These are phyloP conservation scores for Spathaspora hagerdaliae DNA, from an alignment of 805 yeast genomes.

Conservation along the genomic window DNA sequence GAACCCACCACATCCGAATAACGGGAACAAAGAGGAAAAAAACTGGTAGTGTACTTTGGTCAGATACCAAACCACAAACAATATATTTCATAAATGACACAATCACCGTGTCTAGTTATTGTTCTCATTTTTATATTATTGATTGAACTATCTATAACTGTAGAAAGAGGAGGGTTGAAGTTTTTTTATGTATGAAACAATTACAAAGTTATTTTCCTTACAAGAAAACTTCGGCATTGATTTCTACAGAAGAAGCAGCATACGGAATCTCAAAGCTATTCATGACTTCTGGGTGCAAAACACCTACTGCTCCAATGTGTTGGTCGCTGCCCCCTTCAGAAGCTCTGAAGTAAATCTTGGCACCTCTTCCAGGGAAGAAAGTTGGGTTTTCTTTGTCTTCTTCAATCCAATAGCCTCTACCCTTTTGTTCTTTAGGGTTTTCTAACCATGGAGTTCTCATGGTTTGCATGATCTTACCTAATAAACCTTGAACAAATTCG, in stretches of 20 bases:
- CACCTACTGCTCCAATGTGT: slow-evolving; percentile 84
- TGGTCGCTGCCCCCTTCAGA: slow-evolving; percentile 53
- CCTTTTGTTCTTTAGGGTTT: slow-evolving; percentile 43
- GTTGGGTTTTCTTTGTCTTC: slow-evolving; percentile 63
- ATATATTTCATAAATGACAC: too few relatives aligned
- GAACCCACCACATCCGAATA: too few relatives aligned
- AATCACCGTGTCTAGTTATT: too few relatives aligned
- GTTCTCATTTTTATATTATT: too few relatives aligned
- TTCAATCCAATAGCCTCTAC: slow-evolving; percentile 85
- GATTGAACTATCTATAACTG: too few relatives aligned
- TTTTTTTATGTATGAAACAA: too few relatives aligned
- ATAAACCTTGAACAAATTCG: slow-evolving; percentile 88
- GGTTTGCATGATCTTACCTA: slow-evolving; percentile 94
- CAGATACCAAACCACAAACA: too few relatives aligned
- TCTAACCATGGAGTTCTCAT: slow-evolving; percentile 83
- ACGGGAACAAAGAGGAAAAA: too few relatives aligned
- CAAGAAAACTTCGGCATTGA: slow-evolving; percentile 84
- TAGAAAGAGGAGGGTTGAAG: too few relatives aligned
- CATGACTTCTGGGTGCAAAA: slow-evolving; percentile 92
- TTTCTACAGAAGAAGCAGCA: slow-evolving; percentile 88
- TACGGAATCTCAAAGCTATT: slow-evolving; percentile 83
- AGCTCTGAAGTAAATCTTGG: slow-evolving; percentile 72
- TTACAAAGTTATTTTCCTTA: slow-evolving; percentile 19
- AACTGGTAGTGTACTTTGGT: too few relatives aligned
- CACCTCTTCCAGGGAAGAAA: slow-evolving; percentile 97